A percentile compares a stretch with the other conserved stretches of the same genome.
Evolutionary conservation across 208 protist species (phyloP).

Genomic region (Polymyxa betae): DNA sequence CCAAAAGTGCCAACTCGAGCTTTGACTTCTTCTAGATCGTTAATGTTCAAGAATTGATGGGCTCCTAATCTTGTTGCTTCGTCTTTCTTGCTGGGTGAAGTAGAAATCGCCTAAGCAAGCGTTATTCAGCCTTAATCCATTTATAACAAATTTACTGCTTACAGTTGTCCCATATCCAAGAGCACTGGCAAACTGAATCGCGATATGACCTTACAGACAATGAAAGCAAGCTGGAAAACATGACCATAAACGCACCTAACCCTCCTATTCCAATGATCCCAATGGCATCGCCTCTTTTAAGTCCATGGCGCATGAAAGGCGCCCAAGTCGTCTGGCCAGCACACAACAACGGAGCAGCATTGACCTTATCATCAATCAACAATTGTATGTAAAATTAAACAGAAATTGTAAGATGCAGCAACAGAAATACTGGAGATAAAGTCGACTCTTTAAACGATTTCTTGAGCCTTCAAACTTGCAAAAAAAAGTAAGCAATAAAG

Average conservation of each 20-base stretch:
- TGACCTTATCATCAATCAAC: background rate
- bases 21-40: background rate
- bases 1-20: background rate
- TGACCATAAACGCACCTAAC: background rate
- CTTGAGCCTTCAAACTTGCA: no score
- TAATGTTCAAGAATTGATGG: constrained; percentile 20
- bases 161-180: background rate
- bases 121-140: no score
- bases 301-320: background rate
- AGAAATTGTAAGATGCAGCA: no score
- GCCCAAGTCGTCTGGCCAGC: constrained; percentile 18
- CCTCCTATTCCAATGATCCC: constrained; percentile 24
- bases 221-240: background rate
- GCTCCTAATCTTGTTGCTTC: constrained; percentile 7
- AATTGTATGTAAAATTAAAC: background rate
- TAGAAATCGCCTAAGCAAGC: constrained; percentile 34
- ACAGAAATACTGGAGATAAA: no score
- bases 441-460: no score
- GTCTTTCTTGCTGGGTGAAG: background rate
- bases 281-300: background rate
- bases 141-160: no score
- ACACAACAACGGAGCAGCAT: constrained; percentile 2
- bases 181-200: constrained; percentile 19
- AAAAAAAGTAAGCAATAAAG: no score
- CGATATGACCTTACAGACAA: constrained; percentile 5